These are phyloP conservation scores for Coffea humblotiana DNA, from an alignment of 305 asterid genomes.

Conservation along the genomic window DNA sequence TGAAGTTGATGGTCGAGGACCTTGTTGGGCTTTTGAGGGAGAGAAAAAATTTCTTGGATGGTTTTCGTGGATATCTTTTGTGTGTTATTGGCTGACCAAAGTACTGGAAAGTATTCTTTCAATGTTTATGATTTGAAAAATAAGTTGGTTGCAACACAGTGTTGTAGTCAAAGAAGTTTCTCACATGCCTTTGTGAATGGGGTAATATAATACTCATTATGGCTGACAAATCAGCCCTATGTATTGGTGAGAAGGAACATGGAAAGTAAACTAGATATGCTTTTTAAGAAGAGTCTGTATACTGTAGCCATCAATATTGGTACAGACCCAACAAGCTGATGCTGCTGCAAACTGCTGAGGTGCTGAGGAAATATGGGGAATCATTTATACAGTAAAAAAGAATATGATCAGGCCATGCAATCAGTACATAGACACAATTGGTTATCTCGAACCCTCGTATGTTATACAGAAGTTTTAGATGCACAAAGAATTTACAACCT, in stretches of 20 bases:
- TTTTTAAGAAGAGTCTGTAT: constrained; percentile 94
- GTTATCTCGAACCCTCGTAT: constrained; percentile 93
- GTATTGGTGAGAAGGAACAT: constrained; percentile 94
- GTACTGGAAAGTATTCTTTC: constrained; percentile 70
- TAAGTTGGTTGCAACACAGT: constrained; percentile 81
- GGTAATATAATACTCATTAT: constrained; percentile 83
- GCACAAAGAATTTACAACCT: constrained; percentile 95
- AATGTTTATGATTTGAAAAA: constrained; percentile 90
- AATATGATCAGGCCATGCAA: constrained; percentile 94
- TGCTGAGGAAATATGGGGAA: constrained; percentile 96
- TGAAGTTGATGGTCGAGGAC: constrained; percentile 98
- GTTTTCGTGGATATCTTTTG: constrained; percentile 93
- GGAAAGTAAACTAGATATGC: constrained; percentile 98
- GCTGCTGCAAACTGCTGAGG: constrained; percentile 94
- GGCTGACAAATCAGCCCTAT: constrained; percentile 77
- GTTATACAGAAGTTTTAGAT: constrained; percentile 96
- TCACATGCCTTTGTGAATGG: constrained; percentile 97
- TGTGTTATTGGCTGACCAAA: constrained; percentile 87
- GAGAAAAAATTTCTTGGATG: constrained; percentile 88
- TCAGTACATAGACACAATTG: constrained; percentile 90
- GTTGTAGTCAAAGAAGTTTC: constrained; percentile 73
- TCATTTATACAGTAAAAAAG: constrained; percentile 83
- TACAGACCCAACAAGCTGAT: constrained; percentile 98
- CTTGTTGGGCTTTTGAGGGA: constrained; percentile 99
- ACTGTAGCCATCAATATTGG: constrained; percentile 93